Conservation (phyloP, 805 yeast genomes). For the Tetrapisispora namnaoensis region DNA sequence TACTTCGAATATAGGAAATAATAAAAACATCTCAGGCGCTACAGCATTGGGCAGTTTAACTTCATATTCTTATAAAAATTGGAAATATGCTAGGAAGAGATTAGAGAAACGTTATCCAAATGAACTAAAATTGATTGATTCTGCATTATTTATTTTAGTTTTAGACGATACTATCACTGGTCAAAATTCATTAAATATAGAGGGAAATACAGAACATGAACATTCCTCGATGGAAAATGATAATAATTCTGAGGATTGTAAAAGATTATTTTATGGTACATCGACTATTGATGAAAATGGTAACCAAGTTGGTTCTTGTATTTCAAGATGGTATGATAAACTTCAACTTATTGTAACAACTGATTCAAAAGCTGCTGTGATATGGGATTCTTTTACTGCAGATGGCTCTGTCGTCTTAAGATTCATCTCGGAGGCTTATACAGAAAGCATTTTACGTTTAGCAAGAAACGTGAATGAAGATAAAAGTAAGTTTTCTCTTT, state of each 20-base stretch:
- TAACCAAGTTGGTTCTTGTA: constrained; percentile 84
- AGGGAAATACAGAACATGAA: neutral
- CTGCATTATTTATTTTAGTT: constrained; percentile 71
- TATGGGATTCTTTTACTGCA: constrained; percentile 85
- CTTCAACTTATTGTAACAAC: constrained; percentile 74
- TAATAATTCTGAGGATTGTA: constrained; percentile 28
- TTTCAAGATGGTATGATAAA: constrained; percentile 91
- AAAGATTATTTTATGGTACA: constrained; percentile 77
- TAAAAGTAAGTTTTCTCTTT: constrained; percentile 30
- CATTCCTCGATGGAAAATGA: too few relatives aligned
- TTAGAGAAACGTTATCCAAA: constrained; percentile 34
- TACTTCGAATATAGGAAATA: constrained; percentile 21
- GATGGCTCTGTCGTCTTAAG: constrained; percentile 89
- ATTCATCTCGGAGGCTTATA: constrained; percentile 80
- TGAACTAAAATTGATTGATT: constrained; percentile 44
- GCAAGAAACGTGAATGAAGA: constrained; percentile 70
- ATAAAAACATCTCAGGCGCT: constrained; percentile 49
- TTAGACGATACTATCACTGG: constrained; percentile 55
- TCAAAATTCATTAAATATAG: too few relatives aligned
- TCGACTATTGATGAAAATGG: constrained; percentile 60
- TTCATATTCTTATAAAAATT: constrained; percentile 72
- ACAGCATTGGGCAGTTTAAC: constrained; percentile 77
- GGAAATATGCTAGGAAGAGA: constrained; percentile 64
- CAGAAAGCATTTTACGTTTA: constrained; percentile 78
- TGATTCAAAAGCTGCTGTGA: constrained; percentile 82